A percentile compares a stretch with the other conserved stretches of the same genome.
Evolutionary conservation across 2,329 filamentous ascomycete species (phyloP).

Genomic region (Aspergillus novoparasiticus): DNA sequence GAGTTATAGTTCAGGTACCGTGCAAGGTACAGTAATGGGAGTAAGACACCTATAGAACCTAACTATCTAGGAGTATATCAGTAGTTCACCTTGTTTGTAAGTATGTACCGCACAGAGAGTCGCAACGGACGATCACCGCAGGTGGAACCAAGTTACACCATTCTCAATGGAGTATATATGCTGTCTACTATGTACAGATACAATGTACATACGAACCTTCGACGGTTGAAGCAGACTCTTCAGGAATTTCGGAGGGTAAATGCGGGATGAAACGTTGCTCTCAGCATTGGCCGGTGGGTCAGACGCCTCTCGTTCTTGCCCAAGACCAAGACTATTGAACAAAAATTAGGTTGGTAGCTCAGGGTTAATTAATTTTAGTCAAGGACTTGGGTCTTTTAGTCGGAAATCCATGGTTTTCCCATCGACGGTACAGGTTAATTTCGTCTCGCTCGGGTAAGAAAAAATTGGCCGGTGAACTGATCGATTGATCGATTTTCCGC

Average conservation of each 20-base stretch:
- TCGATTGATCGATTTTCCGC: not conserved
- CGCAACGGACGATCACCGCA: not conserved
- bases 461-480: not conserved
- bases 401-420: not conserved
- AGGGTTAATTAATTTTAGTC: constrained; percentile 1
- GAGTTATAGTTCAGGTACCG: not conserved
- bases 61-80: not conserved
- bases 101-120: not conserved
- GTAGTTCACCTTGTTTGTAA: not conserved
- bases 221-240: not conserved
- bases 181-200: too few species aligned
- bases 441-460: not conserved
- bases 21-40: not conserved
- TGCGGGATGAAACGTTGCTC: constrained; percentile 7
- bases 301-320: not conserved
- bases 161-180: not conserved
- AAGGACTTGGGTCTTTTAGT: not conserved
- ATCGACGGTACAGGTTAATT: not conserved
- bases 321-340: not conserved
- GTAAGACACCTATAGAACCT: not conserved
- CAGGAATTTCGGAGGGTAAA: not conserved
- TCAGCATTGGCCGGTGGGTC: not conserved
- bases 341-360: constrained; percentile 4
- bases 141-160: not conserved
- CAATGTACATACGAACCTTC: not conserved